A percentile compares a stretch with the other conserved stretches of the same genome.
These are phyloP conservation scores for Starmerella sirachaensis DNA, from an alignment of 805 yeast genomes.

Conservation along the genomic window DNA sequence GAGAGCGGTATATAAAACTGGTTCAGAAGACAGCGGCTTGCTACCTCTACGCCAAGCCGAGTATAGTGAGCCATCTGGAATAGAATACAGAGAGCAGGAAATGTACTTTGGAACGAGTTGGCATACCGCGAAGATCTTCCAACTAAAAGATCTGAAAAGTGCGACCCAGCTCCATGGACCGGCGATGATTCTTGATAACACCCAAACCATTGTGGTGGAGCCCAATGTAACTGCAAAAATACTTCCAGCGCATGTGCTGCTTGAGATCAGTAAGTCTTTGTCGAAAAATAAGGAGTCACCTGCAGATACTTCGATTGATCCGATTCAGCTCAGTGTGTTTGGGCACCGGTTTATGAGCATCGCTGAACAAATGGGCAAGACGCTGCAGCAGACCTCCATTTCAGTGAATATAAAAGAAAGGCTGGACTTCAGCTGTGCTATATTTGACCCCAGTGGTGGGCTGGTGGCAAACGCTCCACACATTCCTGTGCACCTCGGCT, in stretches of 20 bases:
- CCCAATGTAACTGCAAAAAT: conserved; percentile 48
- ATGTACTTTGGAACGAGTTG: conserved; percentile 48
- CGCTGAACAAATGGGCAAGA: conserved; percentile 81
- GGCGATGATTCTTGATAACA: conserved; percentile 63
- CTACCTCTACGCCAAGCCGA: conserved; percentile 4
- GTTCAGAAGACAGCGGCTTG: not conserved
- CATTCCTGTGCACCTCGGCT: conserved; percentile 75
- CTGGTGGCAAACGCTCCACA: conserved; percentile 82
- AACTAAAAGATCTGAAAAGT: conserved; percentile 39
- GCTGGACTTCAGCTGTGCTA: conserved; percentile 73
- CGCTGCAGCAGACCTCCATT: conserved; percentile 66
- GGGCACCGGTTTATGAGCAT: conserved; percentile 81
- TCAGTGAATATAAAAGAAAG: conserved; percentile 77
- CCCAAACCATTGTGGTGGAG: conserved; percentile 67
- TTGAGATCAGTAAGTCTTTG: conserved; percentile 25
- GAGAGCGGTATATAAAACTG: conserved; percentile 35
- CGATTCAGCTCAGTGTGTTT: conserved; percentile 62
- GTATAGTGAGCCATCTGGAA: not conserved
- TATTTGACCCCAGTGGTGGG: conserved; percentile 65
- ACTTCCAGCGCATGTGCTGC: conserved; percentile 49
- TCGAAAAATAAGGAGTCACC: not conserved
- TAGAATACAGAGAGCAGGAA: conserved; percentile 26
- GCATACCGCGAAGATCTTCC: conserved; percentile 42
- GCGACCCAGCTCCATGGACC: conserved; percentile 58
- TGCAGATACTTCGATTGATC: conserved; percentile 39